A percentile compares a stretch with the other conserved stretches of the same genome.
phyloP scores from a whole-genome alignment of 768 basidiomycete genomes.

The Dioszegia aurantiaca region DNA sequence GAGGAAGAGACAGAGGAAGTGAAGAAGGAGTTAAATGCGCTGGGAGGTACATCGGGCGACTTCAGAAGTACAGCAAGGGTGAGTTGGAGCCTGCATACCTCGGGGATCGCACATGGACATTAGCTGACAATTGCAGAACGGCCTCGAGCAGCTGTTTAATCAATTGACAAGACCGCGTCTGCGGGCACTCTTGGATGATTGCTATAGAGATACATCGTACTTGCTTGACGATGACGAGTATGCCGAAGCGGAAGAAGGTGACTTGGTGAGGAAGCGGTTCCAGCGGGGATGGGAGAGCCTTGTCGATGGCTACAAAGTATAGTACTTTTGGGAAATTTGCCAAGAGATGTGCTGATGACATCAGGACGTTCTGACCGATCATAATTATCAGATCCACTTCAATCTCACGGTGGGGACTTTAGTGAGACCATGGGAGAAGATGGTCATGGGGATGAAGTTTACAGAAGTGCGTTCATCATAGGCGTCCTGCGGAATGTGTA shows the following conservation, averaged over 20 bases:
- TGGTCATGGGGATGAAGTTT: conserved; percentile 72
- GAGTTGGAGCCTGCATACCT: conserved; percentile 22
- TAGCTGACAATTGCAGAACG: conserved; percentile 58
- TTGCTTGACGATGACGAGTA: conserved; percentile 85
- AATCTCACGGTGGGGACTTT: conserved; percentile 79
- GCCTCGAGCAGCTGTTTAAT: conserved; percentile 92
- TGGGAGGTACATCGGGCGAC: conserved; percentile 53
- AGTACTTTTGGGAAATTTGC: neutral
- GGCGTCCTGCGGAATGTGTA: neutral
- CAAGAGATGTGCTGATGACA: neutral
- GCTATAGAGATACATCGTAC: conserved; percentile 87
- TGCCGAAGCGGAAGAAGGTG: conserved; percentile 75
- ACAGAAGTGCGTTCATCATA: conserved; percentile 65
- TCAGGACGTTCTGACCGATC: conserved; percentile 81
- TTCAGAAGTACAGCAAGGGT: conserved; percentile 75
- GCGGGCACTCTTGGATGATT: conserved; percentile 75
- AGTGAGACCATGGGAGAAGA: conserved; percentile 94
- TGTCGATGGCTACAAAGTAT: conserved; percentile 84
- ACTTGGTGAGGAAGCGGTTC: conserved; percentile 84
- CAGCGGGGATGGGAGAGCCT: conserved; percentile 80
- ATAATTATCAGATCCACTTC: conserved; percentile 82
- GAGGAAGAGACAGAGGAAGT: conserved; percentile 60
- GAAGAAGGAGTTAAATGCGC: conserved; percentile 51
- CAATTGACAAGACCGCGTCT: conserved; percentile 85
- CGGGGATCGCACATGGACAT: too few species aligned